Evolutionary conservation across 2,329 filamentous ascomycete species (phyloP).

Genomic region (Dactylellina drechsleri): DNA sequence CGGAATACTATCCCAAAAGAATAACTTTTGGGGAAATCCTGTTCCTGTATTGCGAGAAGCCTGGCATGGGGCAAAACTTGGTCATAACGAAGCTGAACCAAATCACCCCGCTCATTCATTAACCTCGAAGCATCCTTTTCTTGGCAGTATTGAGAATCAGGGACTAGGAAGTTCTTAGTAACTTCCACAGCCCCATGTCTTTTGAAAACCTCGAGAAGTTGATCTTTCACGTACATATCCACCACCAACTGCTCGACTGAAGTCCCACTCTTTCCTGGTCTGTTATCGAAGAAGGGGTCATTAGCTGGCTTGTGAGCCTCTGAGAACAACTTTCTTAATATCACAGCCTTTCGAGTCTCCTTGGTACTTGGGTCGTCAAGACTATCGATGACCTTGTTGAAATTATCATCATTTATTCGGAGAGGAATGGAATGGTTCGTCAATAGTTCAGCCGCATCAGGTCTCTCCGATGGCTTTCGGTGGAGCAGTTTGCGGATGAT

Average conservation of each 20-base stretch:
- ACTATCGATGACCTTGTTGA: constrained; percentile 48
- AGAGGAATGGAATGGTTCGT: constrained; percentile 49
- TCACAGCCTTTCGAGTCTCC: constrained; percentile 34
- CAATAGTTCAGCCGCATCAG: constrained; percentile 41
- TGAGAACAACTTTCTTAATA: constrained; percentile 38
- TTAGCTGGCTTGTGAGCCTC: constrained; percentile 35
- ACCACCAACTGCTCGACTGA: constrained; percentile 42
- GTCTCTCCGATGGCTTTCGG: constrained; percentile 45
- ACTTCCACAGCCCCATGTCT: constrained; percentile 88
- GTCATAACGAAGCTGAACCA: constrained; percentile 93
- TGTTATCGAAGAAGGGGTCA: constrained; percentile 48
- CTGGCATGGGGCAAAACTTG: constrained; percentile 88
- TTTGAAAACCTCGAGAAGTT: constrained; percentile 80
- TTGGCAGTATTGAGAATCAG: constrained; percentile 80
- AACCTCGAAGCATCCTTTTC: constrained; percentile 76
- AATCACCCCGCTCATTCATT: constrained; percentile 82
- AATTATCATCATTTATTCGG: constrained; percentile 46
- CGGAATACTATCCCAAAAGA: constrained; percentile 84
- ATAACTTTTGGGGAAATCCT: constrained; percentile 78
- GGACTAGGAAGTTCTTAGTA: constrained; percentile 79
- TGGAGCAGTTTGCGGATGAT: constrained; percentile 42
- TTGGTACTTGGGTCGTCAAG: constrained; percentile 43
- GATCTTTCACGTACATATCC: constrained; percentile 72
- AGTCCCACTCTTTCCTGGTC: constrained; percentile 15
- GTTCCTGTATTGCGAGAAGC: constrained; percentile 77